Base-by-base conservation (phyloP, 352 stramenopile species). In the Globisporangium nodosum region DNA sequence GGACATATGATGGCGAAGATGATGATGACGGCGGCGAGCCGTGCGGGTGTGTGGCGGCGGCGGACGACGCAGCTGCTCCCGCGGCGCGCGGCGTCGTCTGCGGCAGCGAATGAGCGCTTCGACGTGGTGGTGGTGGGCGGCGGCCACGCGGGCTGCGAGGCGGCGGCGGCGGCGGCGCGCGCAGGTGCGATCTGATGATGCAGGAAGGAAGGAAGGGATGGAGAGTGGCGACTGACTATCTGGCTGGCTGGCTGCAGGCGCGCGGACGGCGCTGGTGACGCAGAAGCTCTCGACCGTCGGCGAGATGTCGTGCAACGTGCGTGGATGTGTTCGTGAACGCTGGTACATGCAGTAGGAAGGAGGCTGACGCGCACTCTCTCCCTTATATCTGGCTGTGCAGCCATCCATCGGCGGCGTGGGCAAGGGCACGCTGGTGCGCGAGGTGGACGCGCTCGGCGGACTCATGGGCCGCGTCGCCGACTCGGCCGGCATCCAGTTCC, bases 361-460 rank as follows among this genome's bases (percentile, higher is more conserved):
- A 1, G 24, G 24, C 24, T 52, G 21, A 43, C 39, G 8, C 11
- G 13, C 40, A 20, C n/a, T 18, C 20, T 37, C 48, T 13, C 20
- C 3, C 54, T 20, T 68, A 12, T 54, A 47, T 47, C 8, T 71
- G 47, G 6, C 6, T 24, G 13, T 31, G 31, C 50, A 96, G 85
- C 97, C 97, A 27, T 97, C 85, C 33, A 98, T 99, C 56, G 97
- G 97, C 39, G 97, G 97, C 8, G 98, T 99, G 12, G 97, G 97
- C 33, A 99, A 99, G 78, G 96, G 96, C 31, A 98, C 98, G 65
- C 76, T 99, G 27, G 97, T 99, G 30, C 82, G 95, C 21, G 97
- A 99, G 68, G 95, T 99, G 52, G 97, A 99, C 74, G 97, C 97
- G 16, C 70, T 99, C 18, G 95, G 97, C 54, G 97, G 97, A n/a